Base-by-base conservation (phyloP, 768 basidiomycete genomes). In the Leccinum broughii region DNA sequence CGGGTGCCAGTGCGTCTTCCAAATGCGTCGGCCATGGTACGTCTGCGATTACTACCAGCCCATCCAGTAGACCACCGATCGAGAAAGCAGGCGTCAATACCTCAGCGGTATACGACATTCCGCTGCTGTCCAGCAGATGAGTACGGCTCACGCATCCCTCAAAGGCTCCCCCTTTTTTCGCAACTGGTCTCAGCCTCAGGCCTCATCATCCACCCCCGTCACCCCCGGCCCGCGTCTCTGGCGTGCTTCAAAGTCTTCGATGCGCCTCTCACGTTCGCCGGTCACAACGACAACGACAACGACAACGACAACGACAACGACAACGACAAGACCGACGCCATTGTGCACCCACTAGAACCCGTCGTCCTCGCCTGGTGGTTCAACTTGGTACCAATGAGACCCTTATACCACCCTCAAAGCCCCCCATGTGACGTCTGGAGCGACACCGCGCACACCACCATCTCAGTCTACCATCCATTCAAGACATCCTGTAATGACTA, bases 401-500 rank as follows among this genome's bases (percentile, higher is more conserved):
- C 13, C 84, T 74, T 81, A 84, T 68, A 49, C 55, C 11, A 76
- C 77, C 26, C 26, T 26, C 26, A 26, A 81, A 10, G 9, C 52
- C 52, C 2, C 77, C 78, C 2, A n/a, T 82, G 80, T 63, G 81
- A 83, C 52, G 48, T 68, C 22, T 79, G 81, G 67, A 75, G 79
- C 55, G 61, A 67, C 22, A 30, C 46, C 20, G 13, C 6, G 5
- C 28, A 52, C 4, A 37, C 61, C 39, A 4, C 28, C 35, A 4
- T 54, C 28, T 65, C 68, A 1, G 74, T 83, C 62, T 83, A 82
- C 70, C 66, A 73, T 15, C 64, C 71, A 2, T 83, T 81, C 73
- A 26, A 26, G 83, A 85, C 66, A n/a, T n/a, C n/a, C n/a, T n/a
- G n/a, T n/a, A n/a, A n/a, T n/a, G 74, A 80, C 64, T 83, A 85